Evolutionary conservation across 1,139 yeast species (phyloP).

Genomic region (Groenewaldozyma auringiensis): DNA sequence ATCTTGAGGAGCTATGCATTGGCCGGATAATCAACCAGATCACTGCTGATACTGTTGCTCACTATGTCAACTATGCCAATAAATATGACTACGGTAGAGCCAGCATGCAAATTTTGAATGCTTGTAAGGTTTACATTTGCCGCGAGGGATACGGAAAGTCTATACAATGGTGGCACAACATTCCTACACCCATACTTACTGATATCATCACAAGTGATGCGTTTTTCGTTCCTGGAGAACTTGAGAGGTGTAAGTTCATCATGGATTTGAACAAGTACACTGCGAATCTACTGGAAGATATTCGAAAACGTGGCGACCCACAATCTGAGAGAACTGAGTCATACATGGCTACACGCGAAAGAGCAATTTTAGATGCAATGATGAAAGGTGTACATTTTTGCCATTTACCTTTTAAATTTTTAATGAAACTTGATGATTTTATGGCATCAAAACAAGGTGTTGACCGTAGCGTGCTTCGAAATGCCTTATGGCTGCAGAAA

Average conservation of each 20-base stretch:
- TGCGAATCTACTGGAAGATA: constrained; percentile 5
- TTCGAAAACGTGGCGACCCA: constrained; percentile 4
- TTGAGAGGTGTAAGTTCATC: constrained; percentile 44
- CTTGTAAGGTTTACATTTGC: constrained; percentile 40
- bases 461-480: constrained; percentile 33
- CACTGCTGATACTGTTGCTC: constrained; percentile 32
- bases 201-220: constrained; percentile 42
- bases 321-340: no score
- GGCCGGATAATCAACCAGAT: constrained; percentile 32
- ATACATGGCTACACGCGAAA: no score
- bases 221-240: constrained; percentile 45
- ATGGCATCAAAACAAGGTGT: no score
- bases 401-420: constrained; percentile 40
- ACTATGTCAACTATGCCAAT: constrained; percentile 37
- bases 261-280: constrained; percentile 20
- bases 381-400: constrained; percentile 40
- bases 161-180: constrained; percentile 37
- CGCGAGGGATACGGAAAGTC: constrained; percentile 43
- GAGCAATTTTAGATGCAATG: constrained; percentile 19
- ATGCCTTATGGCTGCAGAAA: constrained; percentile 43
- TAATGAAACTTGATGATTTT: no score
- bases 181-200: constrained; percentile 38
- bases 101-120: constrained; percentile 38
- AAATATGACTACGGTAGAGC: constrained; percentile 36
- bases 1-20: constrained; percentile 39